Evolutionary conservation across 345 rosid species (phyloP), one percentile per base, ranked within the genome.

Genomic region (Eutrema heterophyllum): DNA sequence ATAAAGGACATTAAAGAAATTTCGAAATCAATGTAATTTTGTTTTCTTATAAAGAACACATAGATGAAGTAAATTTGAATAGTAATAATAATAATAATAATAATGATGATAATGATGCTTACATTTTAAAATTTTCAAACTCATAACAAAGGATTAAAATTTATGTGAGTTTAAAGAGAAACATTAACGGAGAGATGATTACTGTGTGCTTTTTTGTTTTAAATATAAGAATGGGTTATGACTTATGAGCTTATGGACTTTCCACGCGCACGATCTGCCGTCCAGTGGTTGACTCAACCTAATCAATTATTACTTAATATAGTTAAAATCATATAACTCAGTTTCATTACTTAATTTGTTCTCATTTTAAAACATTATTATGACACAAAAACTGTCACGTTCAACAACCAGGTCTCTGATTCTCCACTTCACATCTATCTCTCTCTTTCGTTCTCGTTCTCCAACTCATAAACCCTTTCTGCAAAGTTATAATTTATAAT

Each of bases 241-340:
- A 21, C 29, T 54, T 12, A 27, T 45, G 66, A 45, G 38, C 44
- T 46, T 39, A 27, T 44, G 43, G 80, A 64, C 64, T 46, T 70
- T 48, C 53, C 45, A 76, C 60, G 66, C 53, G 75, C 80, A 74
- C 73, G 79, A 75, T 75, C 70, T 53, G 79, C 70, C 79, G 74
- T 53, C 74, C 74, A 13, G 55, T 61, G 57, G 74, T 53, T 75
- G 63, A 69, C 70, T 55, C 79, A 61, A 69, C 70, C 44, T 35
- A 68, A 68, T 61, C 74, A 61, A 75, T 68, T 60, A 75, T 75
- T 75, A 62, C 52, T 46, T 48, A 27, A 46, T 8, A 46, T 54
- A 16, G 16, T 53, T 62, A 26, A 21, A 69, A 27, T 58, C 72
- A 46, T 50, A 58, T 24, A 75, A 70, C 26, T 38, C 46, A 46